A percentile compares a stretch with the other conserved stretches of the same genome.
Evolutionary conservation across 2,329 filamentous ascomycete genomes (phyloP).

Genomic region (Aspergillus ruber): DNA sequence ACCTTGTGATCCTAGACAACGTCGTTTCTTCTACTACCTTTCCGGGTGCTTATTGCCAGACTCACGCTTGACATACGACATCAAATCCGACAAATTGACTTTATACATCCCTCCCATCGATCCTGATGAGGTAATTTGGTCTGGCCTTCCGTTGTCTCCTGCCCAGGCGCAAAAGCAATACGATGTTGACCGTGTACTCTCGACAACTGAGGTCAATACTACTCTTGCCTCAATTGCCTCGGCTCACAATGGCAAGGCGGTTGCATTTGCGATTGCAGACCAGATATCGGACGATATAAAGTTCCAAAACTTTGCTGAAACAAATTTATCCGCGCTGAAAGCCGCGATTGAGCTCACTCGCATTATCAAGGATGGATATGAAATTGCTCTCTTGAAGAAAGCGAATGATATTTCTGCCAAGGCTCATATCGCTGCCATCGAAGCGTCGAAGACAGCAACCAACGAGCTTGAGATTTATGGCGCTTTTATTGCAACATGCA

Average conservation of each 20-base stretch:
- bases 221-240: slow-evolving; percentile 51
- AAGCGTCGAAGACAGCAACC: slow-evolving; percentile 53
- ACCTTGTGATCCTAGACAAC: slow-evolving; percentile 54
- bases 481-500: slow-evolving; percentile 66
- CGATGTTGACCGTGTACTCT: slow-evolving; percentile 72
- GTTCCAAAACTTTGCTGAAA: slow-evolving; percentile 63
- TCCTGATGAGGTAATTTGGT: slow-evolving; percentile 88
- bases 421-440: slow-evolving; percentile 69
- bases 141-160: slow-evolving; percentile 71
- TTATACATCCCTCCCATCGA: slow-evolving; percentile 87
- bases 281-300: slow-evolving; percentile 68
- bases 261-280: slow-evolving; percentile 69
- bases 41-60: slow-evolving; percentile 79
- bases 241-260: slow-evolving; percentile 35
- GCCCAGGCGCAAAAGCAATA: slow-evolving; percentile 70
- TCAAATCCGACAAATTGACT: slow-evolving; percentile 64
- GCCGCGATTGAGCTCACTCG: slow-evolving; percentile 73
- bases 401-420: slow-evolving; percentile 73
- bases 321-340: slow-evolving; percentile 55
- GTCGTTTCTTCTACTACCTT: slow-evolving; percentile 90
- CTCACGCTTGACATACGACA: slow-evolving; percentile 73
- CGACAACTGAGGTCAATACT: slow-evolving; percentile 68
- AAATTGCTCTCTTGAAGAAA: slow-evolving; percentile 71
- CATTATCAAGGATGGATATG: slow-evolving; percentile 78
- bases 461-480: slow-evolving; percentile 84